A percentile compares a stretch with the other conserved stretches of the same genome.
These are phyloP conservation scores for Conringia planisiliqua DNA, from an alignment of 345 rosid species.

Conservation along the genomic window DNA sequence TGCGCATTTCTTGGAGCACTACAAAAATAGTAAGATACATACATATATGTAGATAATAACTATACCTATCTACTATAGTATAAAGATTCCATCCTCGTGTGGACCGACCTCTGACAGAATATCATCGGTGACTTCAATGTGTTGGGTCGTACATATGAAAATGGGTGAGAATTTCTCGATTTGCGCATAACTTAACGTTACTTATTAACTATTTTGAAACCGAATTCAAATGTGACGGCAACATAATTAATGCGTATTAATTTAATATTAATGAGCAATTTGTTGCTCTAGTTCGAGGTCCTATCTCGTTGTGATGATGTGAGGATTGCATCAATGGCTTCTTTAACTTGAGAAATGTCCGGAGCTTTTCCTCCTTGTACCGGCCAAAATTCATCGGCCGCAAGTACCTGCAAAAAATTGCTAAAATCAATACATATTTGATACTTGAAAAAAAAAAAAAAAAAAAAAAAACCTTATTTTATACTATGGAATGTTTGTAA, in stretches of 20 bases:
- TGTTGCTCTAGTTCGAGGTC: slow-evolving; percentile 29
- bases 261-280: neutral
- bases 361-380: slow-evolving; percentile 92
- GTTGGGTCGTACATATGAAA: neutral
- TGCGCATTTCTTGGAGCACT: slow-evolving; percentile 6
- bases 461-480: neutral
- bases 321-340: slow-evolving; percentile 95
- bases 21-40: neutral
- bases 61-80: neutral
- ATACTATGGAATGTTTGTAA: neutral
- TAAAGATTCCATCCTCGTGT: slow-evolving; percentile 20
- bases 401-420: slow-evolving; percentile 56
- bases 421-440: neutral
- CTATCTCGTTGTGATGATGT: slow-evolving; percentile 64
- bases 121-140: slow-evolving; percentile 1
- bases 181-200: neutral
- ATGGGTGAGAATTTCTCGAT: neutral
- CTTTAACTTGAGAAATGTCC: slow-evolving; percentile 87
- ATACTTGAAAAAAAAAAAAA: neutral
- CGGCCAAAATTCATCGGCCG: slow-evolving; percentile 98
- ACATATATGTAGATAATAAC: neutral
- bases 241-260: neutral
- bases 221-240: neutral
- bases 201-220: neutral
- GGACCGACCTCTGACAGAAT: slow-evolving; percentile 2